Conservation (phyloP, 768 basidiomycete genomes). For the Erythrobasidium yunnanense region DNA sequence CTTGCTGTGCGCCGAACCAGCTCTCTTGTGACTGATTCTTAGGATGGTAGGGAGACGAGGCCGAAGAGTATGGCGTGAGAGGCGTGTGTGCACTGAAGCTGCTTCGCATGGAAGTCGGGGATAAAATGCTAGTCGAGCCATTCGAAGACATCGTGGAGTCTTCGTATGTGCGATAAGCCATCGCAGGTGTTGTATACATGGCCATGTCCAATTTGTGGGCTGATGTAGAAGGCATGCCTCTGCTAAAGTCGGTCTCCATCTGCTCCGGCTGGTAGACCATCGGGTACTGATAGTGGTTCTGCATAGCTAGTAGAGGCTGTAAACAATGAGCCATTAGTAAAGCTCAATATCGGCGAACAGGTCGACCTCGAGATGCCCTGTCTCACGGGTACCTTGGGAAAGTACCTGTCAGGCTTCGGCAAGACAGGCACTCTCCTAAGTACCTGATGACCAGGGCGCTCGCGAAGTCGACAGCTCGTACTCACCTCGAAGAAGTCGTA, state of each 20-base stretch:
- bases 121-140: background rate
- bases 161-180: background rate
- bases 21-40: background rate
- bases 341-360: too few relatives aligned
- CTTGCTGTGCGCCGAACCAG: constrained; percentile 15
- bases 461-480: too few relatives aligned
- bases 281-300: background rate
- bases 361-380: too few relatives aligned
- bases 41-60: background rate
- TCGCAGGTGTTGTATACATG: background rate
- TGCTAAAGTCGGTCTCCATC: background rate
- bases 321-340: too few relatives aligned
- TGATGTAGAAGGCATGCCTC: background rate
- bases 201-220: background rate
- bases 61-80: background rate
- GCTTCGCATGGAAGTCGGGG: constrained; percentile 6
- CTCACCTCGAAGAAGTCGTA: too few relatives aligned
- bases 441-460: too few relatives aligned
- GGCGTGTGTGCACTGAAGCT: background rate
- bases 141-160: background rate
- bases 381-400: too few relatives aligned
- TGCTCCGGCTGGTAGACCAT: background rate
- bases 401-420: too few relatives aligned
- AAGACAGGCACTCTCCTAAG: too few relatives aligned
- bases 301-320: too few relatives aligned